A percentile compares a stretch with the other conserved stretches of the same genome.
These are phyloP conservation scores for Rubroboletus pulcherrimus DNA, from an alignment of 768 basidiomycete genomes.

Conservation along the genomic window DNA sequence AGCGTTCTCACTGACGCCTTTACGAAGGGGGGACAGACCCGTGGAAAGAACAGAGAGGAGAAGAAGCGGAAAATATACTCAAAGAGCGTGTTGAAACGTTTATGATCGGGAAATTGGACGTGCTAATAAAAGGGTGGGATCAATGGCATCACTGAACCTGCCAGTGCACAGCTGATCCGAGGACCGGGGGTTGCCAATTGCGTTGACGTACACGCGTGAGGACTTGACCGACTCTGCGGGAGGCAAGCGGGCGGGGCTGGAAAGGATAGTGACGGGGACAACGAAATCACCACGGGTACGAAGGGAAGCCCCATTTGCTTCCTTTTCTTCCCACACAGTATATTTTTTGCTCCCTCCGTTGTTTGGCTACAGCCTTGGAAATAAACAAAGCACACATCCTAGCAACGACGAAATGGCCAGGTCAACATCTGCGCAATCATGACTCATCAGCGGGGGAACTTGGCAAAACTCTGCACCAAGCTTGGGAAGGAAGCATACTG, in stretches of 20 bases:
- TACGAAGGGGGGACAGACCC: neutral
- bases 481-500: neutral
- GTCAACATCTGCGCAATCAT: constrained; percentile 6
- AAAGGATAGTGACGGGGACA: neutral
- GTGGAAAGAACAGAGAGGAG: neutral
- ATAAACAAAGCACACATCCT: constrained; percentile 9
- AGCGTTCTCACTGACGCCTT: neutral
- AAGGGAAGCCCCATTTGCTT: neutral
- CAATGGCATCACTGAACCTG: too few relatives aligned
- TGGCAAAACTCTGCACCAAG: neutral
- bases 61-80: neutral
- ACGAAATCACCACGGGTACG: neutral
- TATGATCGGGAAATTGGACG: neutral
- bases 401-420: neutral
- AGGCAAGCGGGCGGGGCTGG: neutral
- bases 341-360: neutral
- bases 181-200: neutral
- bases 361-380: constrained; percentile 16
- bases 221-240: neutral
- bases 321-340: neutral
- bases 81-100: neutral
- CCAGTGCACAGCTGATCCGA: constrained; percentile 1
- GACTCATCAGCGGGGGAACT: constrained; percentile 14
- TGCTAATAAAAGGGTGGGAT: constrained; percentile 13
- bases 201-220: neutral